Base-by-base conservation (phyloP, 2,329 filamentous ascomycete species). In the Juglanconis oblonga region DNA sequence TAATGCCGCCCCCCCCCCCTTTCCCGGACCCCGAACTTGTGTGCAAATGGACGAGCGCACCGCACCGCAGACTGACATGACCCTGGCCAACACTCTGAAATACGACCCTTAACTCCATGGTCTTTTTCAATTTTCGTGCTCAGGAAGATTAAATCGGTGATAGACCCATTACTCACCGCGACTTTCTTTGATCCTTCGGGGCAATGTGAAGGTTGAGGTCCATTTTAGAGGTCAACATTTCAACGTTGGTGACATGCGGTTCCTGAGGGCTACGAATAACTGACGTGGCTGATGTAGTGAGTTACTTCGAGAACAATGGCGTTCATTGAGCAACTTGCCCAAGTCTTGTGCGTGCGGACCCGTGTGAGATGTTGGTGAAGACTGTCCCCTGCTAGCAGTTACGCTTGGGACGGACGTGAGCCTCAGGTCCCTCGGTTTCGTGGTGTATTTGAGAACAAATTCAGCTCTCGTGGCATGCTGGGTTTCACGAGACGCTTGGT, bases 31-130 rank as follows among this genome's bases (percentile, higher is more conserved):
- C 56, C 56, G 61, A 57, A 55, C 38, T 44, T 14, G 48, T 9
- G 32, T 10, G 32, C 7, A 9, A 8, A 29, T 3, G 48, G 29
- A 33, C 48, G 10, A 33, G 29, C 48, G 29, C 48, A 6, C 13
- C 13, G 29, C 29, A 13, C 47, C 29, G 13, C 17, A 45, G n/a
- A 9, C 24, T 53, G 38, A 57, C 47, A 53, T 48, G 35, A 55
- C 42, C 84, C 87, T 90, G 87, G 82, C 83, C 87, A 90, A 90
- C 89, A 92, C 89, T 92, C 89, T 88, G 89, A 90, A 82, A 86
- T 83, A 80, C 84, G 14, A 86, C 86, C 82, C 76, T 74, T 76
- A 77, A 74, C 81, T 69, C 85, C 77, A 80, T 91, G 87, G 87
- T 87, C 79, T 82, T 81, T 86, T 85, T 89, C 88, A 89, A 91